Conservation (phyloP, 345 rosid species). For the Barbarea vulgaris region DNA sequence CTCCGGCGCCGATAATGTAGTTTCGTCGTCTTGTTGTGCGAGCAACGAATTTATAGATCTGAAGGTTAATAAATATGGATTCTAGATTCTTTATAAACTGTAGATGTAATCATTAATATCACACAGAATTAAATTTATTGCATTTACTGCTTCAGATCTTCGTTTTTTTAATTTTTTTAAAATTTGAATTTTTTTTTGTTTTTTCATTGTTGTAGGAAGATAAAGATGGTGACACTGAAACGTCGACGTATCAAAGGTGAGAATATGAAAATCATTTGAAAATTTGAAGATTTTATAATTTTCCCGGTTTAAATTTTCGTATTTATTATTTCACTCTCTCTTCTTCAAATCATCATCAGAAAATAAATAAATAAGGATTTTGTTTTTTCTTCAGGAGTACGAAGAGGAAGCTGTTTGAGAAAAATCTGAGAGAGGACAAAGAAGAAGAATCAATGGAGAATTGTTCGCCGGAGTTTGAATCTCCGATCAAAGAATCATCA, state of each 20-base stretch:
- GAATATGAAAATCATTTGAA: conserved; percentile 24
- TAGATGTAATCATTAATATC: conserved; percentile 2
- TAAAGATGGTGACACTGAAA: conserved; percentile 52
- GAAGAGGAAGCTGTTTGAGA: conserved; percentile 49
- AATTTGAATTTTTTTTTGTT: conserved; percentile 16
- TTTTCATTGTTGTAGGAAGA: conserved; percentile 45
- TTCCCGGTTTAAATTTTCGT: conserved; percentile 14
- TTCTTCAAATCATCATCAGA: not conserved
- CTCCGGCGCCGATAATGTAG: conserved; percentile 31
- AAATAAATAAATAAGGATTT: not conserved
- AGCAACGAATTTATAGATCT: conserved; percentile 52
- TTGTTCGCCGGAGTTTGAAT: not conserved
- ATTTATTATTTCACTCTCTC: conserved; percentile 15
- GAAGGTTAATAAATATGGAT: conserved; percentile 42
- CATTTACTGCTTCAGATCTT: not conserved
- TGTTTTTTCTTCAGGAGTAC: not conserved
- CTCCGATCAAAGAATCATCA: conserved; percentile 17
- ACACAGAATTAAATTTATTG: not conserved
- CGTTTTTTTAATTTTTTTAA: conserved; percentile 2
- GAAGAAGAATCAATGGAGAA: conserved; percentile 26
- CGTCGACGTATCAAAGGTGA: conserved; percentile 48
- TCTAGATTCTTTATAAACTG: conserved; percentile 25
- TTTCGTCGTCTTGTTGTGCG: conserved; percentile 51
- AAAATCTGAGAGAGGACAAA: conserved; percentile 29
- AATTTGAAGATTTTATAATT: conserved; percentile 27